Base-by-base conservation (phyloP, 768 basidiomycete genomes). In the Kwoniella pini region DNA sequence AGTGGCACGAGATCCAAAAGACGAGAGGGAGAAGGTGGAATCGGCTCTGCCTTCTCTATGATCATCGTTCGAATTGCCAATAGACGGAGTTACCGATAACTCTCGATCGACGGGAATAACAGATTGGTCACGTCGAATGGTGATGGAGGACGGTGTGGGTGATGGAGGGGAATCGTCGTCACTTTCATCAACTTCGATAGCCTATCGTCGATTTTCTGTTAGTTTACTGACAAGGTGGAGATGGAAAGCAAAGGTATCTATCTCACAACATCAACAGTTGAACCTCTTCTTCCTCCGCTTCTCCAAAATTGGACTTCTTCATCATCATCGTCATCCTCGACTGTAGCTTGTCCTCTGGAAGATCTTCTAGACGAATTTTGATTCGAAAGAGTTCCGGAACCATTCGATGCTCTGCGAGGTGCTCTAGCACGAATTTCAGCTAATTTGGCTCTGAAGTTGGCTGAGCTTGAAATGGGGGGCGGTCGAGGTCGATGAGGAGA, bases 281-380 rank as follows among this genome's bases (percentile, higher is more conserved):
- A 50, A 5, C 48, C 53, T 28, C 26, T 15, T 1, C n/a, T 28
- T 13, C 9, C n/a, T 1, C 38, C 27, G 6, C 24, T 24, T 4
- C 13, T 17, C 53, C 53, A 54, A 22, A 54, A 54, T 21, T 54
- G n/a, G 0, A 19, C 51, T 24, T 10, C 24, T 2, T 53, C 51
- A 13, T 39, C 51, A 39, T 52, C 38, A 3, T 24, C 51, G 24
- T 39, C 45, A 27, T 50, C 48, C 11, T 30, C 30, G 4, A 4
- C 44, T 22, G 21, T 22, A 1, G 13, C 22, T 22, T 22, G 44
- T n/a, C 15, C 44, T 46, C 21, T 24, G 44, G 44, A 46, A n/a
- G n/a, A n/a, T n/a, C n/a, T n/a, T n/a, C n/a, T n/a, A n/a, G n/a
- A n/a, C n/a, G n/a, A n/a, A n/a, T n/a, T n/a, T n/a, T n/a, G n/a